A percentile compares a stretch with the other conserved stretches of the same genome.
phyloP scores from a whole-genome alignment of 441 rosid species.

The Bocquillonia castaneifolia region DNA sequence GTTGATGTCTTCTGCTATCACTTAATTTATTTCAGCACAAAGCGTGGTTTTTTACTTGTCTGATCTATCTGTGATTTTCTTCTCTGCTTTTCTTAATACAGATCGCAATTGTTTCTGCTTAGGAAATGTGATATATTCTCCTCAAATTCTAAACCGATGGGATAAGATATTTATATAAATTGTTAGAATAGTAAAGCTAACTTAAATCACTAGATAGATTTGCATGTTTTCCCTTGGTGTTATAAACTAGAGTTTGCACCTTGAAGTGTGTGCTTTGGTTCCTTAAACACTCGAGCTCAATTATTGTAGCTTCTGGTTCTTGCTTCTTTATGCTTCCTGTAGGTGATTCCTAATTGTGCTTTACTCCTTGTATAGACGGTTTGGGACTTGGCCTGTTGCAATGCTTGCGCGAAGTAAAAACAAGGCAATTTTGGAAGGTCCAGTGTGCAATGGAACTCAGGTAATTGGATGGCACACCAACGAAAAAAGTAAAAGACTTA shows the following conservation, averaged over 20 bases:
- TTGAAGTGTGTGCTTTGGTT: background rate
- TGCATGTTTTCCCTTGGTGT: background rate
- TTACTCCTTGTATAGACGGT: slow-evolving; percentile 47
- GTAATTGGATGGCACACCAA: slow-evolving; percentile 96
- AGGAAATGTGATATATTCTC: background rate
- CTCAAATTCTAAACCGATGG: too few relatives aligned
- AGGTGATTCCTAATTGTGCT: slow-evolving; percentile 11
- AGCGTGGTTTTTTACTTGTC: background rate
- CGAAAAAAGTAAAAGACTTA: slow-evolving; percentile 80
- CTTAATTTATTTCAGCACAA: background rate
- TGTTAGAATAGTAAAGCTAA: background rate
- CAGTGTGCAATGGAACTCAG: slow-evolving; percentile 75
- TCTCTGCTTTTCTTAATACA: background rate
- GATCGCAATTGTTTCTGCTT: background rate
- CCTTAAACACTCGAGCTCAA: background rate
- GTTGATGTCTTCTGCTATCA: background rate
- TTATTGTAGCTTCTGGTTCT: background rate
- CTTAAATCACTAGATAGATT: background rate
- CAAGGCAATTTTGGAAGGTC: slow-evolving; percentile 92
- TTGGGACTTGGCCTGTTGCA: slow-evolving; percentile 97
- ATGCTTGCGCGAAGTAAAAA: slow-evolving; percentile 95
- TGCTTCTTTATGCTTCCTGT: background rate
- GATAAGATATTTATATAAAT: background rate
- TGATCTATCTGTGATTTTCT: background rate
- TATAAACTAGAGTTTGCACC: background rate